Percentiles rank a stretch among this genome's conserved stretches.
phyloP scores from a whole-genome alignment of 306 rosid species.

The Casuarina cunninghamiana region DNA sequence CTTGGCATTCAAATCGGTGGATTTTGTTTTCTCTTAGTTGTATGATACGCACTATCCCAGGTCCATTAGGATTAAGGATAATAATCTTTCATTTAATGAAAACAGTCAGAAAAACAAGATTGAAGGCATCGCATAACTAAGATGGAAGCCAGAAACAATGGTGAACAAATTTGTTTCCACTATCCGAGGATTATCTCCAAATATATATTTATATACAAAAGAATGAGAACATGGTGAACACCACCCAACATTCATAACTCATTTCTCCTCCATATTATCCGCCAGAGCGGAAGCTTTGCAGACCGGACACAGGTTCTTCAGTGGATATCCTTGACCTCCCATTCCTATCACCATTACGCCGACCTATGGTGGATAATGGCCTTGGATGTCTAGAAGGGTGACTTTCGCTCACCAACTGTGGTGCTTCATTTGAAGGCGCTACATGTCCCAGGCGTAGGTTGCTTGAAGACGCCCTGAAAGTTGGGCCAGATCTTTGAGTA shows the following conservation, averaged over 20 bases:
- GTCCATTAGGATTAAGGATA: too few relatives aligned
- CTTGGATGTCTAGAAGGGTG: slow-evolving; percentile 62
- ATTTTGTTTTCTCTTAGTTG: too few relatives aligned
- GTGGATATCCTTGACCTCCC: slow-evolving; percentile 69
- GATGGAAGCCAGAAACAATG: slow-evolving; percentile 49
- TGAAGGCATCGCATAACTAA: slow-evolving; percentile 47
- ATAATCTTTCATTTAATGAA: neutral
- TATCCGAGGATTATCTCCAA: slow-evolving; percentile 41
- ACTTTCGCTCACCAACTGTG: slow-evolving; percentile 59
- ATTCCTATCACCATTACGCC: slow-evolving; percentile 62
- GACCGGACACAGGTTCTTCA: slow-evolving; percentile 71
- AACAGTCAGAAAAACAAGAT: neutral
- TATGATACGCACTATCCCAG: too few relatives aligned
- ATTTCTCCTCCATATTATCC: slow-evolving; percentile 52
- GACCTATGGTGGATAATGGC: slow-evolving; percentile 45
- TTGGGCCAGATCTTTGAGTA: slow-evolving; percentile 64
- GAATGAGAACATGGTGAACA: slow-evolving; percentile 27
- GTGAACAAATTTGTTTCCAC: slow-evolving; percentile 39
- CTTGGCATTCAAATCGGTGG: too few relatives aligned
- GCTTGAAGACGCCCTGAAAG: slow-evolving; percentile 67
- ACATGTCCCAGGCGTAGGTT: slow-evolving; percentile 50
- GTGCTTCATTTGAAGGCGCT: slow-evolving; percentile 58
- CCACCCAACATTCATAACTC: slow-evolving; percentile 15
- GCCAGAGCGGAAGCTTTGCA: slow-evolving; percentile 65
- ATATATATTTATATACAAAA: slow-evolving; percentile 35